A percentile compares a stretch with the other conserved stretches of the same genome.
These are phyloP conservation scores for Psidium guajava DNA, from an alignment of 345 rosid species.

Conservation along the genomic window DNA sequence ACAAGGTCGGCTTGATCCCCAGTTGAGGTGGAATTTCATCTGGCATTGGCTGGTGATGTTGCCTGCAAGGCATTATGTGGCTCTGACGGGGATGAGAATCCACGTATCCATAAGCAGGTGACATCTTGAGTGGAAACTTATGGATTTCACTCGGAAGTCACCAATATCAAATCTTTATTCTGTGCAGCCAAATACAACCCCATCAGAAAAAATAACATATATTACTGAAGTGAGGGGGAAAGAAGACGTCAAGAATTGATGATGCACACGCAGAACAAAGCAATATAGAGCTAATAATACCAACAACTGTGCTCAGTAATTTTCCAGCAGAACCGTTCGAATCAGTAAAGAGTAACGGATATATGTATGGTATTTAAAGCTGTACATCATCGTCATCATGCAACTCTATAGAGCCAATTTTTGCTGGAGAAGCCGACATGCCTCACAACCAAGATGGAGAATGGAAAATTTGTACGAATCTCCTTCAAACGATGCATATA, in stretches of 20 bases:
- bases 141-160: neutral
- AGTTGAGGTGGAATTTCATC: slow-evolving; percentile 18
- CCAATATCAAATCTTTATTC: neutral
- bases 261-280: neutral
- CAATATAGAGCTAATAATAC: neutral
- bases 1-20: slow-evolving; percentile 9
- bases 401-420: neutral
- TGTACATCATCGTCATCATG: neutral
- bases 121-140: neutral
- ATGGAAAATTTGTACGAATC: neutral
- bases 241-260: neutral
- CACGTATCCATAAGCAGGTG: neutral
- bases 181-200: neutral
- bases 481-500: neutral
- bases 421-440: neutral
- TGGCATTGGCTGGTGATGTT: slow-evolving; percentile 12
- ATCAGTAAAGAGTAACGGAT: neutral
- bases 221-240: neutral
- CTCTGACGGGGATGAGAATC: neutral
- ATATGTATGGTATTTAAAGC: neutral
- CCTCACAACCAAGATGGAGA: neutral
- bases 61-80: neutral
- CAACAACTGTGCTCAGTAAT: neutral
- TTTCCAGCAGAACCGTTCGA: neutral
- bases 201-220: neutral